These are phyloP conservation scores for Withania somnifera DNA, from an alignment of 305 asterid genomes.

Conservation along the genomic window DNA sequence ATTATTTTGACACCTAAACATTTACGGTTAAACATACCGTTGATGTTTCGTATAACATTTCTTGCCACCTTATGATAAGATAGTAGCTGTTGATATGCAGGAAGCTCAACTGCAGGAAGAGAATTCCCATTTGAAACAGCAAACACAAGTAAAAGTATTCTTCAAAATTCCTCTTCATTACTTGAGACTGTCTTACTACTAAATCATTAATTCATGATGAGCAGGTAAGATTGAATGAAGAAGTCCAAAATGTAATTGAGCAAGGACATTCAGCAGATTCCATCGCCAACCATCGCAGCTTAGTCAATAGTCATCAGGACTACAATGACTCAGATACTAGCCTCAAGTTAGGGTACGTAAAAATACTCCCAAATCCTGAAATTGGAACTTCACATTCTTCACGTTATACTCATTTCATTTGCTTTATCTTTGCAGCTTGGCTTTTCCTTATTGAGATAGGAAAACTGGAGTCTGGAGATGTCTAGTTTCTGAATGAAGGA, in stretches of 20 bases:
- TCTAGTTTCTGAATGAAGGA: background rate
- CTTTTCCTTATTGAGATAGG: constrained; percentile 6
- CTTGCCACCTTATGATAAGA: background rate
- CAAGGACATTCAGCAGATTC: constrained; percentile 36
- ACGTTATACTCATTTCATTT: background rate
- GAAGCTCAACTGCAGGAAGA: constrained; percentile 43
- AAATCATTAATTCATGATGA: background rate
- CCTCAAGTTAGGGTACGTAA: constrained; percentile 47
- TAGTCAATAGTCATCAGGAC: constrained; percentile 13
- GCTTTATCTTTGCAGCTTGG: constrained; percentile 31
- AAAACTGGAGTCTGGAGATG: background rate
- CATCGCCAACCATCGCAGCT: constrained; percentile 15
- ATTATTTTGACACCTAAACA: background rate
- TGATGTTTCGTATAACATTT: background rate
- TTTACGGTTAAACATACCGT: no score
- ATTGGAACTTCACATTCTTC: background rate
- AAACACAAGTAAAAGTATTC: constrained; percentile 4
- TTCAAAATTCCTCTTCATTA: background rate
- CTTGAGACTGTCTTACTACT: background rate
- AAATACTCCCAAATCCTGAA: background rate
- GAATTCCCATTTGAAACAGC: constrained; percentile 39
- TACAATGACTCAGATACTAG: constrained; percentile 30
- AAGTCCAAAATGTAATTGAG: constrained; percentile 8
- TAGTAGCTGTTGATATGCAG: constrained; percentile 25
- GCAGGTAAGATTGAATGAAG: constrained; percentile 1